Percentiles rank a stretch among this genome's conserved stretches.
These are phyloP conservation scores for Podaxis sp. DNA, from an alignment of 768 basidiomycete species.

Conservation along the genomic window DNA sequence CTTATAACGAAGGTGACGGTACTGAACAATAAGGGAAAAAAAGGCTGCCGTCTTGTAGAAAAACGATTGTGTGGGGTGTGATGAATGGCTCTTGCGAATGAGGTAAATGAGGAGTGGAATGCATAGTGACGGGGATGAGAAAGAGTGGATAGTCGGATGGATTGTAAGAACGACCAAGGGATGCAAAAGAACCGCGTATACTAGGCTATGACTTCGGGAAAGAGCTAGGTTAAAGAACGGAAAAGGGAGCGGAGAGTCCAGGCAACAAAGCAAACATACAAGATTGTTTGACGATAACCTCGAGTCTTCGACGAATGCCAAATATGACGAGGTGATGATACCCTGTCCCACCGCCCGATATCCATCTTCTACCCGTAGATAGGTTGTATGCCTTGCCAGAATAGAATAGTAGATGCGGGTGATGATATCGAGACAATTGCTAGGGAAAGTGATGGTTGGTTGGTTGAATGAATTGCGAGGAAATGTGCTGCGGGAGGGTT, in stretches of 20 bases:
- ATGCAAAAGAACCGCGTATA: slow-evolving; percentile 18
- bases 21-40: slow-evolving; percentile 31
- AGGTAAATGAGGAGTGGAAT: slow-evolving; percentile 18
- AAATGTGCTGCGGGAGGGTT: slow-evolving; percentile 44
- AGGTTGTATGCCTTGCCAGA: slow-evolving; percentile 48
- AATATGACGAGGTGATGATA: slow-evolving; percentile 22
- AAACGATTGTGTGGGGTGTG: slow-evolving; percentile 19
- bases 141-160: slow-evolving; percentile 16
- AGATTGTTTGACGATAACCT: slow-evolving; percentile 31
- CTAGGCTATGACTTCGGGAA: slow-evolving; percentile 18
- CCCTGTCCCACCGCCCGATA: slow-evolving; percentile 27
- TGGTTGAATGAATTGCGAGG: slow-evolving; percentile 65
- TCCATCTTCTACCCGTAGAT: slow-evolving; percentile 33
- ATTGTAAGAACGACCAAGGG: slow-evolving; percentile 10
- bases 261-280: slow-evolving; percentile 17
- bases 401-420: slow-evolving; percentile 42
- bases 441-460: slow-evolving; percentile 64
- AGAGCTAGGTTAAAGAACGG: slow-evolving; percentile 15
- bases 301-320: slow-evolving; percentile 22
- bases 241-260: slow-evolving; percentile 15
- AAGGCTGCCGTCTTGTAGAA: slow-evolving; percentile 12
- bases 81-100: slow-evolving; percentile 14
- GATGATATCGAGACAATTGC: slow-evolving; percentile 56
- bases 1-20: slow-evolving; percentile 49
- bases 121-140: slow-evolving; percentile 17